Evolutionary conservation across 768 basidiomycete species (phyloP).

Genomic region (Butyriboletus loyo): DNA sequence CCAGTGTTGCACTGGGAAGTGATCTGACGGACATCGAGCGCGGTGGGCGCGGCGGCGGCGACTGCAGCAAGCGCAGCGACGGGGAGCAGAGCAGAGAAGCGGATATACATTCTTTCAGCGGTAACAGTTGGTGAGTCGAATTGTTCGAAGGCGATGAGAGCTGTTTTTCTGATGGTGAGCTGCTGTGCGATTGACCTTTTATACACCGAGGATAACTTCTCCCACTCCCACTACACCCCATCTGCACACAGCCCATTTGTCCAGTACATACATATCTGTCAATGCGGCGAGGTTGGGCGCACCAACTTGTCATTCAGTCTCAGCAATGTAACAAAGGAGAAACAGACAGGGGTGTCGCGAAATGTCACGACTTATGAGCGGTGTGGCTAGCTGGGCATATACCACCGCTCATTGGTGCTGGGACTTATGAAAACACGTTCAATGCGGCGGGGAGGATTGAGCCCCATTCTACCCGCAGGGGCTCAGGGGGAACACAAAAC

Average conservation of each 20-base stretch:
- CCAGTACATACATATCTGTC: neutral
- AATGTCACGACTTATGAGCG: neutral
- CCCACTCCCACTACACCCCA: no score
- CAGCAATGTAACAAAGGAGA: neutral
- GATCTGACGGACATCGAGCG: neutral
- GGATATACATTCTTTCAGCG: conserved; percentile 5
- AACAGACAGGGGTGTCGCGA: neutral
- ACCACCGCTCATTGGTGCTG: neutral
- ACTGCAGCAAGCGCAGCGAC: conserved; percentile 8
- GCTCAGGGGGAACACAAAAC: neutral
- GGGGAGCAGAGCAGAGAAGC: conserved; percentile 3
- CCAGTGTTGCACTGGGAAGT: conserved; percentile 12
- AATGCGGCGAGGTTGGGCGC: neutral
- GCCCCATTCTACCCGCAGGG: neutral
- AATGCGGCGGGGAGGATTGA: neutral
- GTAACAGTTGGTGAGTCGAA: neutral
- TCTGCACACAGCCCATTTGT: neutral
- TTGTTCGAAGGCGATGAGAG: neutral
- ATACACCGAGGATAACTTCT: no score
- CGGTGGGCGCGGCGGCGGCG: conserved; percentile 5
- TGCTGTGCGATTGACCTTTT: no score
- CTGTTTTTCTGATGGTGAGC: neutral
- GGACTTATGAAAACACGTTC: no score
- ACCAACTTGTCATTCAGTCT: neutral
- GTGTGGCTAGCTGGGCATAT: neutral